Evolutionary conservation across 192 early-diverging fungal species (phyloP), one percentile per base, ranked within the genome.

Genomic region (Gigaspora rosea): DNA sequence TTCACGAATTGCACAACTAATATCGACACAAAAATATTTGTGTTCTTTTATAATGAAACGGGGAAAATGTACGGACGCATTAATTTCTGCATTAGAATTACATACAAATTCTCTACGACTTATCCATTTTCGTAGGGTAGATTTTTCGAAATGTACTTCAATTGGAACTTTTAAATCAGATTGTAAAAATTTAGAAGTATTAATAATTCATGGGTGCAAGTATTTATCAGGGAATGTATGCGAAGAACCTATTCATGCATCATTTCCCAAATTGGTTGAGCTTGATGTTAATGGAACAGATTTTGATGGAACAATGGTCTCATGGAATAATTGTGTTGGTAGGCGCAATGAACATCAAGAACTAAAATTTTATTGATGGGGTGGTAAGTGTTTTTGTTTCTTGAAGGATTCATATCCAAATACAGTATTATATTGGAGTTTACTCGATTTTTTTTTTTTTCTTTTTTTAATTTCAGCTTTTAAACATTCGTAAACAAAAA

Each of bases 251-350:
- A 65, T 33, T 27, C 41, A 36, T 36, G 35, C 63, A 1, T 65
- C 15, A 8, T 65, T 65, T 65, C 63, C 63, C 36, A 65, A 65
- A n/a, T 46, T 65, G 35, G 33, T 65, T 65, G 63, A 65, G 36
- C 32, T 65, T 0, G 63, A 65, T 63, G 20, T 63, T 20, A 27
- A 63, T 32, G 61, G 32, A 32, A 32, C 61, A 27, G 51, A 27
- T 27, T 27, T 27, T 27, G 27, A 27, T 27, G 27, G 27, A 27
- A 1, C 27, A 27, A 27, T 27, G 27, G 27, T 27, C 27, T 27
- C 27, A 27, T 27, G 27, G 27, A 27, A 27, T 27, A 27, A 27
- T 27, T 27, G 27, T 27, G 27, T 27, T 27, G 27, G 27, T 27
- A 27, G 27, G 27, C 27, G 27, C 1, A 27, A 27, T 27, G 27